Base-by-base conservation (phyloP, 2,329 filamentous ascomycete species). In the Thelonectria blattea region DNA sequence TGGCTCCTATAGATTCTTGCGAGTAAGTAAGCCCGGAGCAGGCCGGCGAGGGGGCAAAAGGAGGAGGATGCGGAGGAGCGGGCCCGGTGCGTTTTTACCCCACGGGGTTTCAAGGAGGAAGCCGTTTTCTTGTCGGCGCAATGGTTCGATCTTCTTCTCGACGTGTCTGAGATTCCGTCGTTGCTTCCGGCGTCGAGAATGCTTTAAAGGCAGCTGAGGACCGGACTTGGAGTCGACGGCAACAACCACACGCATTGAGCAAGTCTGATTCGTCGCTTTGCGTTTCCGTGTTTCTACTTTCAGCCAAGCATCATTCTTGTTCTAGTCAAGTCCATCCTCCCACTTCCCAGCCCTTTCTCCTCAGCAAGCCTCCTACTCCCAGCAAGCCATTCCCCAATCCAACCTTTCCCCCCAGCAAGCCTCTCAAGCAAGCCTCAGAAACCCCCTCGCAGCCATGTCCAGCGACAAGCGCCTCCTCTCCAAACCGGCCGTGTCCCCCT, bases 401-500 rank as follows among this genome's bases (percentile, higher is more conserved):
- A n/a, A 10, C 12, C 43, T 6, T 22, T n/a, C 14, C 5, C 43
- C 45, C 32, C 22, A 24, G 3, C 27, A 30, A 30, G 22, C 22
- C 15, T 11, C 43, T 41, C 30, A 7, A 30, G 2, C 27, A 30
- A 30, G 8, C 27, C 27, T 30, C 27, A 30, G 22, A 3, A 24
- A 24, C 22, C 27, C 27, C 20, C 46, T 22, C 51, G 49, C 55
- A 57, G 34, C 55, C 52, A 53, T 49, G 46, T 15, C 11, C 42
- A 54, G 27, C 39, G 56, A 56, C 49, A 51, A 48, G 39, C 50
- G 18, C 57, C 10, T 47, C 32, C 39, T 55, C 45, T 43, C 43
- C 52, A 55, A 47, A 20, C 50, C 58, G 4, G 34, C 51, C 22
- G 55, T 65, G 6, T 58, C 63, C 15, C 55, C 63, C 37, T 61